These are phyloP conservation scores for Yamagishiella unicocca DNA, from an alignment of 139 green algal species.

Conservation along the genomic window DNA sequence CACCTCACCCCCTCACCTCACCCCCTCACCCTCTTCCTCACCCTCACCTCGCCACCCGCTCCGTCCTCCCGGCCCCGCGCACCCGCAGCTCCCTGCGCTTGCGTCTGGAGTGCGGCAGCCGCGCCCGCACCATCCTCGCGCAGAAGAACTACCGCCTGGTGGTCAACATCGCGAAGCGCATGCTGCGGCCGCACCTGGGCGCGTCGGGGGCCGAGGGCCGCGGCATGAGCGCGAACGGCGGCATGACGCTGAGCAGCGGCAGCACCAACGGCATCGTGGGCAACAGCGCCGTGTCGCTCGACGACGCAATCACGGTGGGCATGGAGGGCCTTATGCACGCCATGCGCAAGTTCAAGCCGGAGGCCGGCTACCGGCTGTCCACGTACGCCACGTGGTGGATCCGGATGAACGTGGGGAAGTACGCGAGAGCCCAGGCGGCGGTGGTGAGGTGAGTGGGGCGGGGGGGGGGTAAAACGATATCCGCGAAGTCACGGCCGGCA, in stretches of 20 bases:
- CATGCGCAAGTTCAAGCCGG: constrained; percentile 86
- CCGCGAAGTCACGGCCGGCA: too few species aligned
- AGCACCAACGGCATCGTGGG: not conserved
- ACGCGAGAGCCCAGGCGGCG: constrained; percentile 61
- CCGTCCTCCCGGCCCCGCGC: too few species aligned
- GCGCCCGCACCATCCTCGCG: constrained; percentile 6
- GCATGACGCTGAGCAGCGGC: too few species aligned
- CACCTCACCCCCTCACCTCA: too few species aligned
- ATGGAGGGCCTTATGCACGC: constrained; percentile 77
- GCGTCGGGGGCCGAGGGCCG: too few species aligned
- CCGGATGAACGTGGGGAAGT: constrained; percentile 70
- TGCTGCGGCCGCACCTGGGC: not conserved
- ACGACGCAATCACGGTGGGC: constrained; percentile 66
- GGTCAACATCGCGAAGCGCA: constrained; percentile 83
- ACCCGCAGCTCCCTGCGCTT: not conserved
- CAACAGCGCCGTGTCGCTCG: not conserved
- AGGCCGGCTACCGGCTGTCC: constrained; percentile 88
- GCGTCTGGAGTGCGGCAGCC: constrained; percentile 9
- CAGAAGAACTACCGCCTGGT: constrained; percentile 77
- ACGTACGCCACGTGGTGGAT: constrained; percentile 98
- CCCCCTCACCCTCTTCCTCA: too few species aligned
- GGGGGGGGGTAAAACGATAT: not conserved
- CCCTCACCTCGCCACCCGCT: too few species aligned
- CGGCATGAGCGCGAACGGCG: not conserved
- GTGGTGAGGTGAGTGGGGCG: constrained; percentile 54